phyloP scores from a whole-genome alignment of 148 eudicot species.

The Spergularia bocconei region DNA sequence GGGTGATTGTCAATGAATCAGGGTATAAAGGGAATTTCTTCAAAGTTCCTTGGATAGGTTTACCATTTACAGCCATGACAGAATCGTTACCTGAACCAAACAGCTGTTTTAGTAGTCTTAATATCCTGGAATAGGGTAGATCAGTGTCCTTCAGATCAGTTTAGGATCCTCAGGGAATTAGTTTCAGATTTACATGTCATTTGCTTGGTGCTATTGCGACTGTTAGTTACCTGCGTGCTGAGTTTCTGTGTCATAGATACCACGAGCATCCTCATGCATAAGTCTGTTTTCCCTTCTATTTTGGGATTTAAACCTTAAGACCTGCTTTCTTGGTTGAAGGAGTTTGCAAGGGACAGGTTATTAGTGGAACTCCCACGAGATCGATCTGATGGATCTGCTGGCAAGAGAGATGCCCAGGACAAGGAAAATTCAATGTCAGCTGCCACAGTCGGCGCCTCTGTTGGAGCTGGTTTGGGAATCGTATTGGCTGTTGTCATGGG shows the following conservation, averaged over 20 bases:
- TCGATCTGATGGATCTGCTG: slow-evolving; percentile 42
- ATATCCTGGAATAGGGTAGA: no score
- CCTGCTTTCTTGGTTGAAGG: slow-evolving; percentile 36
- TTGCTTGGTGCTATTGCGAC: not conserved
- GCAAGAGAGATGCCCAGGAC: slow-evolving; percentile 48
- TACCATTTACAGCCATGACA: no score
- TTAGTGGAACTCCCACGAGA: slow-evolving; percentile 53
- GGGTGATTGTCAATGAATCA: no score
- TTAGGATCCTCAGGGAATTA: not conserved
- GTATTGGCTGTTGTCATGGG: slow-evolving; percentile 95
- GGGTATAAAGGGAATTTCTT: no score
- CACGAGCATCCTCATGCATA: not conserved
- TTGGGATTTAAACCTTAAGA: slow-evolving; percentile 5
- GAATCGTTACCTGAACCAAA: no score
- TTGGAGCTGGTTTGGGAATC: slow-evolving; percentile 94
- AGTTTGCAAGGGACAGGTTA: slow-evolving; percentile 68
- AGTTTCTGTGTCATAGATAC: no score
- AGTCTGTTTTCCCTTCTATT: not conserved
- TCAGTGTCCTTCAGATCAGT: no score
- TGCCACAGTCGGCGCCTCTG: slow-evolving; percentile 87
- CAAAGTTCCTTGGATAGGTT: no score
- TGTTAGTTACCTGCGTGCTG: no score
- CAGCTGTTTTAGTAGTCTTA: no score
- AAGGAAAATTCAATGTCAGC: slow-evolving; percentile 63
- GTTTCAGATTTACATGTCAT: not conserved